Percentiles rank a stretch among this genome's conserved stretches.
These are phyloP conservation scores for Nakataea oryzae DNA, from an alignment of 2,329 filamentous ascomycete genomes.

Conservation along the genomic window DNA sequence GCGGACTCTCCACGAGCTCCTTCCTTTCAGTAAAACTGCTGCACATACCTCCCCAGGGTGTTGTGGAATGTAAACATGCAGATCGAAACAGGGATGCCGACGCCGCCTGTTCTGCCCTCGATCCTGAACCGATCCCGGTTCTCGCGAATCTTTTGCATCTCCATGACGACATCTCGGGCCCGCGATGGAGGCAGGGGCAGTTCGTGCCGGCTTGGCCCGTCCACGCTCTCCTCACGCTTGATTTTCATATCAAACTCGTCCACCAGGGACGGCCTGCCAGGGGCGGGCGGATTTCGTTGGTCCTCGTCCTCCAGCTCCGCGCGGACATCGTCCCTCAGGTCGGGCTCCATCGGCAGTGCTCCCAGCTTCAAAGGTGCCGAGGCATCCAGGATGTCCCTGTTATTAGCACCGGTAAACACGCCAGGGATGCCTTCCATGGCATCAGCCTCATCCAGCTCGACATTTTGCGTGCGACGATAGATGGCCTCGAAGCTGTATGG, in stretches of 20 bases:
- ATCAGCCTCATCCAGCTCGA: constrained; percentile 53
- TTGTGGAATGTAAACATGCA: constrained; percentile 99
- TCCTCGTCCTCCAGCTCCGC: constrained; percentile 84
- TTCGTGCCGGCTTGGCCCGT: constrained; percentile 67
- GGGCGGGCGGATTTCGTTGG: constrained; percentile 57
- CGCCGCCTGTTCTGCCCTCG: constrained; percentile 70
- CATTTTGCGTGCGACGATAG: constrained; percentile 43
- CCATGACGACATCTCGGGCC: constrained; percentile 82
- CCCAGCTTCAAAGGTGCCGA: constrained; percentile 61
- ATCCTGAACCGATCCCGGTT: constrained; percentile 87
- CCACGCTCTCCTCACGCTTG: constrained; percentile 82
- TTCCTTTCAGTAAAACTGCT: background rate
- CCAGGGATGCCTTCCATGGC: constrained; percentile 56
- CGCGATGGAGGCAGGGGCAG: constrained; percentile 82
- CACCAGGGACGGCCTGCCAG: constrained; percentile 63
- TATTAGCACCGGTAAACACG: constrained; percentile 49
- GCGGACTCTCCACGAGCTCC: constrained; percentile 5
- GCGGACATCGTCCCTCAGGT: constrained; percentile 75
- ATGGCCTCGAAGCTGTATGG: constrained; percentile 54
- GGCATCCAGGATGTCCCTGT: constrained; percentile 48
- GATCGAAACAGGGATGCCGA: constrained; percentile 74
- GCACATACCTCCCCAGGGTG: constrained; percentile 69
- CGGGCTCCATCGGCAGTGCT: constrained; percentile 70
- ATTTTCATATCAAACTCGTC: constrained; percentile 82
- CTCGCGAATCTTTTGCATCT: constrained; percentile 89